Conservation (phyloP, 78 protist genomes). For the Speleostelium caveatum region DNA sequence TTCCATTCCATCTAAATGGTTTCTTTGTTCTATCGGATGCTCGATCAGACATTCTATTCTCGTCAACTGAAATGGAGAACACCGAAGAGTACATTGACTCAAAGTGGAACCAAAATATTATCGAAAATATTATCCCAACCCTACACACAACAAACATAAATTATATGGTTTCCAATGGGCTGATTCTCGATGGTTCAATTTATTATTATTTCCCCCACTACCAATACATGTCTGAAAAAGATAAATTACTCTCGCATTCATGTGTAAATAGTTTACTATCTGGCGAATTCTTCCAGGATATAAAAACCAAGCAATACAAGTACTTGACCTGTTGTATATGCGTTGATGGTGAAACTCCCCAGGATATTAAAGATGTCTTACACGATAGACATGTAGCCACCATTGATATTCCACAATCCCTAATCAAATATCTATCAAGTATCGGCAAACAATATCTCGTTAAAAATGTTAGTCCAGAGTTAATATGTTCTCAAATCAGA, state of each 20-base stretch:
- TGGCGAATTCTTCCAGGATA: not conserved
- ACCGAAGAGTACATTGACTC: not conserved
- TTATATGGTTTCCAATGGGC: not conserved
- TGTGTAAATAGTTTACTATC: not conserved
- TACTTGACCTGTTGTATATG: not conserved
- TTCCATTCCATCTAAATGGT: constrained; percentile 16
- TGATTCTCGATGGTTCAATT: not conserved
- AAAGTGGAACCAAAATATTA: not conserved
- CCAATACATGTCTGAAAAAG: not conserved
- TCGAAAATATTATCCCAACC: not conserved
- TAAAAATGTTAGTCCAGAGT: not conserved
- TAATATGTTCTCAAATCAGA: not conserved
- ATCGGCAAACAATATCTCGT: not conserved
- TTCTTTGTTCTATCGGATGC: constrained; percentile 4
- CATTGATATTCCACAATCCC: not conserved
- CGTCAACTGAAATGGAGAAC: not conserved
- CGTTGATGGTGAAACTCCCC: not conserved
- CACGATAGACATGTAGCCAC: not conserved
- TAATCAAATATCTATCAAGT: too few species aligned
- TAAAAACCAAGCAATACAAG: not conserved
- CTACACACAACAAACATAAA: not conserved
- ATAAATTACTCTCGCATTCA: not conserved
- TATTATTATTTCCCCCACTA: not conserved
- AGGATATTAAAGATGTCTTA: not conserved
- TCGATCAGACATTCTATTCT: not conserved